Percentiles rank a stretch among this genome's conserved stretches.
Conservation (phyloP, 768 basidiomycete species). For the Boletus rubropictus region DNA sequence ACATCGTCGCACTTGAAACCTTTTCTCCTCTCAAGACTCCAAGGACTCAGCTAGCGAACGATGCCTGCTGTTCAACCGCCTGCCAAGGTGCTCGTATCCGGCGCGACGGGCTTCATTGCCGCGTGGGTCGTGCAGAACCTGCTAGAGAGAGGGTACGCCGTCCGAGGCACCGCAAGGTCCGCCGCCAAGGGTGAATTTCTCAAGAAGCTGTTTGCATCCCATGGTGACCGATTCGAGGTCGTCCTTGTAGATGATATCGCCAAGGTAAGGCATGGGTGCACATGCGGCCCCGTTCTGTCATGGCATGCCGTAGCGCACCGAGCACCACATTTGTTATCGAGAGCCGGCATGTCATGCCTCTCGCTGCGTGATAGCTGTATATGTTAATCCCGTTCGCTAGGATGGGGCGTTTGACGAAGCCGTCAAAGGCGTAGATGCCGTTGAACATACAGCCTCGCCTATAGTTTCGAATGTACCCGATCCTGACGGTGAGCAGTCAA, state of each 20-base stretch:
- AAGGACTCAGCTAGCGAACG: background rate
- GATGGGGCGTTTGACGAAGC: slow-evolving; percentile 73
- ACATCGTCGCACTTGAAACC: background rate
- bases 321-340: background rate
- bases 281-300: too few species aligned
- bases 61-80: slow-evolving; percentile 26
- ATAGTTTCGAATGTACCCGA: slow-evolving; percentile 44
- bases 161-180: slow-evolving; percentile 65
- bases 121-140: slow-evolving; percentile 49
- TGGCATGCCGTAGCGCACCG: too few species aligned
- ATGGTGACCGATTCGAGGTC: slow-evolving; percentile 56
- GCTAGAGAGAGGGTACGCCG: slow-evolving; percentile 56
- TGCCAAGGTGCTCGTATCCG: slow-evolving; percentile 28
- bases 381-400: slow-evolving; percentile 24
- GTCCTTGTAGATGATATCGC: slow-evolving; percentile 68
- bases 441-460: slow-evolving; percentile 67
- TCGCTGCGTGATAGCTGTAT: background rate
- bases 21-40: background rate
- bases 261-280: slow-evolving; percentile 38
- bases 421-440: slow-evolving; percentile 67
- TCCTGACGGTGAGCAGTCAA: slow-evolving; percentile 29
- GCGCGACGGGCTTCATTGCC: slow-evolving; percentile 23
- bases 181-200: slow-evolving; percentile 55
- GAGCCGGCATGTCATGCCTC: background rate
- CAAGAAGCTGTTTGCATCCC: slow-evolving; percentile 44